A percentile compares a stretch with the other conserved stretches of the same genome.
These are phyloP conservation scores for Silene conica DNA, from an alignment of 148 eudicot genomes.

Conservation along the genomic window DNA sequence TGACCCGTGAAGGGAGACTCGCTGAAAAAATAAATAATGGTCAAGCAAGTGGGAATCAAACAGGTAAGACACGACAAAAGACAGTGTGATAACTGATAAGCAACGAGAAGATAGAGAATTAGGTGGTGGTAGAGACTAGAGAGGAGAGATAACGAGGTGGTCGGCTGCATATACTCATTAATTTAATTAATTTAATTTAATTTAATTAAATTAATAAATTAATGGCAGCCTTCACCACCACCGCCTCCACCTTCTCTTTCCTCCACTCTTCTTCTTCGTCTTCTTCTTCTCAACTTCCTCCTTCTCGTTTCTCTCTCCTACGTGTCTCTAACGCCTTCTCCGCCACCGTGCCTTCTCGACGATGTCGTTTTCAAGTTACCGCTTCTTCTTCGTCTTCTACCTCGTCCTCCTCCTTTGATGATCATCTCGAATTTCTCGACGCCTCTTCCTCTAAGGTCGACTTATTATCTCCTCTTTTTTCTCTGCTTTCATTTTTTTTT, in stretches of 20 bases:
- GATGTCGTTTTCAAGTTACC: conserved; percentile 23
- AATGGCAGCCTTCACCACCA: conserved; percentile 26
- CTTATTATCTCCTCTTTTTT: background rate
- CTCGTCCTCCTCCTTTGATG: conserved; percentile 36
- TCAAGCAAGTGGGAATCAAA: background rate
- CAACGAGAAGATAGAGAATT: background rate
- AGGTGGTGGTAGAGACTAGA: background rate
- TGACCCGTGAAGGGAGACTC: no score
- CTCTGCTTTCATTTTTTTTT: background rate
- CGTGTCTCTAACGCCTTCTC: conserved; percentile 2
- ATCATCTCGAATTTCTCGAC: conserved; percentile 25
- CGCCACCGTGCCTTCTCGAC: conserved; percentile 22
- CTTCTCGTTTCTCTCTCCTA: conserved; percentile 15
- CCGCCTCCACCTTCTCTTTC: conserved; percentile 18
- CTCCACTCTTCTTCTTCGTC: conserved; percentile 10
- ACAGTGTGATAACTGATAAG: background rate
- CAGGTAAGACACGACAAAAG: conserved; percentile 4
- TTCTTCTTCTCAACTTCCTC: conserved; percentile 10
- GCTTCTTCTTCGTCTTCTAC: conserved; percentile 25
- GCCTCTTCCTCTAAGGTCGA: conserved; percentile 34
- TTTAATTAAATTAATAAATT: background rate
- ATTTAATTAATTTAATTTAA: no score
- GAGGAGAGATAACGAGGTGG: background rate
- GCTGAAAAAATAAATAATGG: no score
- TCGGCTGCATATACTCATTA: background rate